A percentile compares a stretch with the other conserved stretches of the same genome.
These are phyloP conservation scores for Melanopsichium pennsylvanicum DNA, from an alignment of 1,284 basidiomycete species.

Conservation along the genomic window DNA sequence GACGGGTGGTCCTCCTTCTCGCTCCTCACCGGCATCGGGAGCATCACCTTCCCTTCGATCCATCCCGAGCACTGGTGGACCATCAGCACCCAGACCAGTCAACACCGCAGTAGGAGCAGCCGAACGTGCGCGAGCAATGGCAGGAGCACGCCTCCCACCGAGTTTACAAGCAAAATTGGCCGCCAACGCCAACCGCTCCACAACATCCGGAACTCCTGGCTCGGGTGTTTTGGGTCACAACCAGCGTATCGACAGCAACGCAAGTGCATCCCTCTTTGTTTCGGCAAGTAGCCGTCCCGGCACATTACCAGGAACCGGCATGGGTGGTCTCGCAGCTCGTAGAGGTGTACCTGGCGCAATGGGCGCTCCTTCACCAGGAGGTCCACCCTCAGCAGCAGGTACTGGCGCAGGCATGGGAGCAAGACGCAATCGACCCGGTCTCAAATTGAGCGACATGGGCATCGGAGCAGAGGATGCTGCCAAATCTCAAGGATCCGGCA, in stretches of 20 bases:
- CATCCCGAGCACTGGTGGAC: slow-evolving; percentile 11
- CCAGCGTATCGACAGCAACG: slow-evolving; percentile 53
- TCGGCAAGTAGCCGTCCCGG: slow-evolving; percentile 26
- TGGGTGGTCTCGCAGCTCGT: slow-evolving; percentile 43
- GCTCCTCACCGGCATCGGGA: slow-evolving; percentile 8
- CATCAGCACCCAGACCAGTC: slow-evolving; percentile 11
- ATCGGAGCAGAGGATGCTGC: slow-evolving; percentile 15
- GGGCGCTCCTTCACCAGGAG: slow-evolving; percentile 69
- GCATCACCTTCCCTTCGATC: slow-evolving; percentile 13
- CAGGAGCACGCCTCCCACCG: slow-evolving; percentile 71
- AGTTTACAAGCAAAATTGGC: slow-evolving; percentile 91
- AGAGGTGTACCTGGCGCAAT: slow-evolving; percentile 68
- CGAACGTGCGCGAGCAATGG: slow-evolving; percentile 57
- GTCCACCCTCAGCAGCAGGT: slow-evolving; percentile 9
- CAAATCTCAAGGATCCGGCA: slow-evolving; percentile 3
- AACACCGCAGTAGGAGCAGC: slow-evolving; percentile 45
- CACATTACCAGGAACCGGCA: slow-evolving; percentile 27
- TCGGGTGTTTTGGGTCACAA: slow-evolving; percentile 44
- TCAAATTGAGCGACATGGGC: slow-evolving; percentile 60
- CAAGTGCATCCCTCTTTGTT: slow-evolving; percentile 47
- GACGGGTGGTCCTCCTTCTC: slow-evolving; percentile 31
- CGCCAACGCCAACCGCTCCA: slow-evolving; percentile 67
- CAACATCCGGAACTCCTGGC: slow-evolving; percentile 12
- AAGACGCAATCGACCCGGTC: slow-evolving; percentile 39
- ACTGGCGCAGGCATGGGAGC: slow-evolving; percentile 29